A percentile compares a stretch with the other conserved stretches of the same genome.
These are phyloP conservation scores for Medicago ruthenica DNA, from an alignment of 306 rosid species.

Conservation along the genomic window DNA sequence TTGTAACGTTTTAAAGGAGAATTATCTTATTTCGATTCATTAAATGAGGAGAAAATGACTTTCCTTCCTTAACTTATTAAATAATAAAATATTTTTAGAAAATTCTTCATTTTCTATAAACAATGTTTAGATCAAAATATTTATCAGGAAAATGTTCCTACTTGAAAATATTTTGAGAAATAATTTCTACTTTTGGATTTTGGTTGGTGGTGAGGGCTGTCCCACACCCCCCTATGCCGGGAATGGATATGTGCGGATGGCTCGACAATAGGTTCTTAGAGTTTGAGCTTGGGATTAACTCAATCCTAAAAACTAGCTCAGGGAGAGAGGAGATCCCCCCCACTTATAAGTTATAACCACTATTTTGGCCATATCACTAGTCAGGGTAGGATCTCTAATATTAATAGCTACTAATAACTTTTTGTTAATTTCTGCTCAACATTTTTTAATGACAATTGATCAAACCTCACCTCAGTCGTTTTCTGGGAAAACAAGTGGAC, in stretches of 20 bases:
- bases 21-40: constrained; percentile 20
- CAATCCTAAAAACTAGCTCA: not conserved
- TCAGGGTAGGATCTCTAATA: not conserved
- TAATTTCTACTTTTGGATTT: not conserved
- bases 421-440: constrained; percentile 9
- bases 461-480: not conserved
- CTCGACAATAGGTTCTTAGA: not conserved
- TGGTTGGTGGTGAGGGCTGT: constrained; percentile 1
- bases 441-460: not conserved
- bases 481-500: constrained; percentile 17
- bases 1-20: not conserved
- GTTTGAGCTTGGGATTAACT: not conserved
- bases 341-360: not conserved
- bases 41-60: constrained; percentile 19
- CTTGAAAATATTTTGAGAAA: not conserved
- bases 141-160: constrained; percentile 6
- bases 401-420: not conserved
- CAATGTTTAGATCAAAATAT: constrained; percentile 27
- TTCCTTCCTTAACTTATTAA: constrained; percentile 15
- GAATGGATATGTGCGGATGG: not conserved
- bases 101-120: not conserved
- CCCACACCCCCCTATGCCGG: not conserved
- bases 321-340: not conserved
- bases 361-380: constrained; percentile 3
- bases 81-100: not conserved